A percentile compares a stretch with the other conserved stretches of the same genome.
Conservation (phyloP, 768 basidiomycete genomes). For the Tulasnella sp. region DNA sequence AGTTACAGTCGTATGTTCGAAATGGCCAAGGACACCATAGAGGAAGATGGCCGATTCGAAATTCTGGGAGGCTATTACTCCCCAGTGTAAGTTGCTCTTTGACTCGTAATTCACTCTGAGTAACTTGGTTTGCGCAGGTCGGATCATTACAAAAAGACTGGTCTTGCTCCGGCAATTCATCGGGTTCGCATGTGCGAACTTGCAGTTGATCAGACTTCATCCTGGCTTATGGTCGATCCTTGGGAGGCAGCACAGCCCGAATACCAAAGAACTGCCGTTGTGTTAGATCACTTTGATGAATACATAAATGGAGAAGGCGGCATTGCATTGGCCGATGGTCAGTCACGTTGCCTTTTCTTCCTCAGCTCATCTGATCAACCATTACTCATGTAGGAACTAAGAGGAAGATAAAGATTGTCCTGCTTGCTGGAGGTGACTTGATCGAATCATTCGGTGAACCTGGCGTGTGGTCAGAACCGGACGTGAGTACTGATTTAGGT, state of each 20-base stretch:
- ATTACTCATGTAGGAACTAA: slow-evolving; percentile 38
- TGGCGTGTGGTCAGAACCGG: slow-evolving; percentile 89
- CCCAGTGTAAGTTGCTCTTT: slow-evolving; percentile 49
- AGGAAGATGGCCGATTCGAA: slow-evolving; percentile 84
- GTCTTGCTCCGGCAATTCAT: slow-evolving; percentile 59
- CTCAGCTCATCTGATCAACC: neutral
- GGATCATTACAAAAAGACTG: slow-evolving; percentile 93
- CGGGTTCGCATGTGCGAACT: slow-evolving; percentile 81
- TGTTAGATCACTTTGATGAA: slow-evolving; percentile 93
- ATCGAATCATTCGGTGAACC: slow-evolving; percentile 98
- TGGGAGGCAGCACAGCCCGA: slow-evolving; percentile 88
- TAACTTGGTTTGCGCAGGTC: slow-evolving; percentile 5
- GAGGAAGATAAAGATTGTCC: slow-evolving; percentile 70
- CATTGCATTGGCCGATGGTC: slow-evolving; percentile 47
- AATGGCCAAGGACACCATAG: slow-evolving; percentile 94
- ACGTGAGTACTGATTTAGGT: slow-evolving; percentile 44
- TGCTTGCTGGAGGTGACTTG: slow-evolving; percentile 94
- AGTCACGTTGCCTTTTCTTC: slow-evolving; percentile 15
- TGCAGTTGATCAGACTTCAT: slow-evolving; percentile 78
- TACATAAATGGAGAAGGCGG: slow-evolving; percentile 87
- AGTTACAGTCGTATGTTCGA: slow-evolving; percentile 78
- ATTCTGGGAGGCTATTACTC: slow-evolving; percentile 93
- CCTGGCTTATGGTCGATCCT: slow-evolving; percentile 94
- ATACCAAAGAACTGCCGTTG: slow-evolving; percentile 93
- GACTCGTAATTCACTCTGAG: neutral